Base-by-base conservation (phyloP, 2,329 filamentous ascomycete species). In the Pseudogymnoascus sp. region DNA sequence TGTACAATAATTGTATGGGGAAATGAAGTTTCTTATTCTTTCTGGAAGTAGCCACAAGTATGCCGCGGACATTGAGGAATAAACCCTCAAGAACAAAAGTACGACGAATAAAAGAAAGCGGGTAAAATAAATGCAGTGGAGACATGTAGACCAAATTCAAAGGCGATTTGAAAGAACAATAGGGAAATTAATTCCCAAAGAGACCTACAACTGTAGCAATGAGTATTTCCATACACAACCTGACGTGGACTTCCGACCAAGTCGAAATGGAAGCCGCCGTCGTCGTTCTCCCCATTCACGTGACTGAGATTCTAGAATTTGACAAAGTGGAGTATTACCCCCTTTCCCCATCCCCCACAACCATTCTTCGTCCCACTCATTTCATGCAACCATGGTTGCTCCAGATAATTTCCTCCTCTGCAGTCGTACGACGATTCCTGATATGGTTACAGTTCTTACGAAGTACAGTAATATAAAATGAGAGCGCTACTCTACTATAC, bases 261-360 rank as follows among this genome's bases (percentile, higher is more conserved):
- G 2, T 33, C n/a, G 9, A 55, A 7, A 31, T 33, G n/a, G 27
- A 33, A 55, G n/a, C 7, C 48, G 27, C n/a, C 29, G 8, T 29
- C n/a, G 7, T 17, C 35, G n/a, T 1, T 4, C 29, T 51, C 8
- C 7, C 15, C 12, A 33, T 55, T 33, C 48, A 55, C 48, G 48
- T 55, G 48, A 55, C 29, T 21, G 12, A 27, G 9, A 33, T 55
- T 55, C 27, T 33, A 55, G 48, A 55, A 33, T 33, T 55, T 55
- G 27, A 33, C 48, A 17, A 17, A 33, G 48, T 55, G 48, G 27
- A 55, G 48, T 33, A 9, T 13, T 27, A 12, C 13, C 41, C 36
- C 36, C 29, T 55, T 55, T 55, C 48, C 48, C 29, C 48, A 33
- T 55, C 48, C 48, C 48, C 48, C 48, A 55, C 10, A 48, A n/a